Percentiles rank a stretch among this genome's conserved stretches.
Evolutionary conservation across 495 filamentous ascomycete genomes (phyloP).

Genomic region (Podospora anserina): DNA sequence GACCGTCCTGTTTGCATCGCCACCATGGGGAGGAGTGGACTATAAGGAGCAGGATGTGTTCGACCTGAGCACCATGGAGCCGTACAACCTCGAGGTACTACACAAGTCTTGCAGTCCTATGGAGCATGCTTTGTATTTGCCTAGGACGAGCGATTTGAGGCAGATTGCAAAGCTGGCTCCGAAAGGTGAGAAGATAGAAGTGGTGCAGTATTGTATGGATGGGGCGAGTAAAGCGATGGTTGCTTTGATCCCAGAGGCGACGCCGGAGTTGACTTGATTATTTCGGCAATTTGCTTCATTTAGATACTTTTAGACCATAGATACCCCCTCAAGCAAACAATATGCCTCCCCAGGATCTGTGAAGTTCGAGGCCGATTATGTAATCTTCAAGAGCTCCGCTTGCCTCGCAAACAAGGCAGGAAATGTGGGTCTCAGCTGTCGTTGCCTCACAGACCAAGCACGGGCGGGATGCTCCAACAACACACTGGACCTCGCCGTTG

Average conservation of each 20-base stretch:
- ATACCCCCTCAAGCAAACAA: not conserved
- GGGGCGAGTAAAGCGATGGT: constrained; percentile 79
- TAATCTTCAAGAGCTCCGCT: not conserved
- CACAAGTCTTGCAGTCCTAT: constrained; percentile 56
- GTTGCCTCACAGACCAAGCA: not conserved
- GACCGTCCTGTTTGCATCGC: constrained; percentile 80
- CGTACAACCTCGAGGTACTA: constrained; percentile 67
- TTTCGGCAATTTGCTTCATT: not conserved
- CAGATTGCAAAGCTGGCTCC: constrained; percentile 68
- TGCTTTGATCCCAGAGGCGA: constrained; percentile 45
- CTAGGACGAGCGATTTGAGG: constrained; percentile 78
- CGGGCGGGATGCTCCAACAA: constrained; percentile 2
- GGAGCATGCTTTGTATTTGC: constrained; percentile 72
- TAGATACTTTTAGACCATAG: not conserved
- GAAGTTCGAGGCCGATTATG: not conserved
- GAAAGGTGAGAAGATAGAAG: constrained; percentile 51
- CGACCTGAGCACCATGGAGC: constrained; percentile 80
- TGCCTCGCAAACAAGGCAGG: not conserved
- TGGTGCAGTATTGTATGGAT: constrained; percentile 87
- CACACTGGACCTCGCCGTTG: not conserved
- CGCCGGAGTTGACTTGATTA: not conserved
- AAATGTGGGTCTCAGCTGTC: not conserved
- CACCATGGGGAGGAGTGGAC: constrained; percentile 89
- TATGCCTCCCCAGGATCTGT: no score
- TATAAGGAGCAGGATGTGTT: constrained; percentile 78